Evolutionary conservation across 2,329 filamentous ascomycete species (phyloP).

Genomic region (Pseudogymnoascus sp.): DNA sequence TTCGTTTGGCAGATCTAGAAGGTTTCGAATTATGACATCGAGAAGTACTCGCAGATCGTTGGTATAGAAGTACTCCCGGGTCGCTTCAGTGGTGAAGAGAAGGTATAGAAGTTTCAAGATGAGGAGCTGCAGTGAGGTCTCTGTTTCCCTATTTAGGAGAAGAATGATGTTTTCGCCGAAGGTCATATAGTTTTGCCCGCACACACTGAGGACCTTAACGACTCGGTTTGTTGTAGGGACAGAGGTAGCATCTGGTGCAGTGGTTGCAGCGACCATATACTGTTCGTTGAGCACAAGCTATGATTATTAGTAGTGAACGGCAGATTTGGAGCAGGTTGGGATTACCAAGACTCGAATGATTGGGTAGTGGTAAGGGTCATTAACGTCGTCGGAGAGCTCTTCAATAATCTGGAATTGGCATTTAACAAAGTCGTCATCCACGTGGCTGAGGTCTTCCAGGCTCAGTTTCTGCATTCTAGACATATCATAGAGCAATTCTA

Average conservation of each 20-base stretch:
- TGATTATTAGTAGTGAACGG: conserved; percentile 18
- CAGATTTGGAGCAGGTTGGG: conserved; percentile 20
- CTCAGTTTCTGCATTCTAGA: conserved; percentile 80
- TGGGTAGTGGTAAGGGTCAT: conserved; percentile 93
- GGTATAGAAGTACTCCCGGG: conserved; percentile 97
- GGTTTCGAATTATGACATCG: conserved; percentile 91
- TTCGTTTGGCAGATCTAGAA: conserved; percentile 91
- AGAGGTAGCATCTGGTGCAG: conserved; percentile 26
- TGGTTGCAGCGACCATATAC: conserved; percentile 78
- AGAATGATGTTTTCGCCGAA: conserved; percentile 98
- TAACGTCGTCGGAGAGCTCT: conserved; percentile 74
- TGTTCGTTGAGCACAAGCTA: conserved; percentile 95
- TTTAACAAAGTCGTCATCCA: conserved; percentile 73
- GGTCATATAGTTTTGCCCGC: conserved; percentile 78
- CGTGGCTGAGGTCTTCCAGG: conserved; percentile 67
- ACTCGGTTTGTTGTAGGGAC: conserved; percentile 79
- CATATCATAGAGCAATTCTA: conserved; percentile 95
- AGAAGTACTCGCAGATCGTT: conserved; percentile 92
- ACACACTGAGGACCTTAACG: conserved; percentile 78
- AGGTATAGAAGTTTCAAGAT: conserved; percentile 94
- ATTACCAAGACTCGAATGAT: conserved; percentile 86
- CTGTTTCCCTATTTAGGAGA: conserved; percentile 86
- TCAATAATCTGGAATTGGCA: conserved; percentile 86
- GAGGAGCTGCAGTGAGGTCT: conserved; percentile 89
- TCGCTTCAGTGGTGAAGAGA: conserved; percentile 84